Conservation (phyloP, 768 basidiomycete genomes). For the Psilocybe subaeruginosa region DNA sequence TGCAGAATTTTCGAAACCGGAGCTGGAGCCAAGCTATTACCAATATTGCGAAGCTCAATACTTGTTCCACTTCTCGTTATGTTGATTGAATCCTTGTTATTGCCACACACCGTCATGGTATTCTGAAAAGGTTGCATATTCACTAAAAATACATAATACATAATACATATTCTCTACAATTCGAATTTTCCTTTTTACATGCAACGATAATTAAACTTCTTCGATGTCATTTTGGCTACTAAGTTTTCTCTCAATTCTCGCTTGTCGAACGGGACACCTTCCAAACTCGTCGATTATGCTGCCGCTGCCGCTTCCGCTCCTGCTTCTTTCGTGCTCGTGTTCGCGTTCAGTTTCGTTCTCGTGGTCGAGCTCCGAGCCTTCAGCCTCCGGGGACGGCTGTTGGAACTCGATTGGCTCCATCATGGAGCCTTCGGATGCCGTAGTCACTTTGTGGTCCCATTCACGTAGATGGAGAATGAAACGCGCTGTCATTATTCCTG, state of each 20-base stretch:
- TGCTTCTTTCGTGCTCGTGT: background rate
- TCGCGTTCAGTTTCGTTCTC: background rate
- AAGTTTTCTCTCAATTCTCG: background rate
- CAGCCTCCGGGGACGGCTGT: background rate
- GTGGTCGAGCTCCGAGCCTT: no score
- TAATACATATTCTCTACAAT: no score
- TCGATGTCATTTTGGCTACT: background rate
- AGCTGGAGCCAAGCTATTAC: no score
- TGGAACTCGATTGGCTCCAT: background rate
- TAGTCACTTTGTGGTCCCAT: background rate
- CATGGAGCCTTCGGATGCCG: background rate
- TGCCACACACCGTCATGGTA: no score
- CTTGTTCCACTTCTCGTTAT: no score
- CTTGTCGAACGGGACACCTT: background rate
- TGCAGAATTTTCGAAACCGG: no score
- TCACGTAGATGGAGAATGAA: slow-evolving; percentile 7
- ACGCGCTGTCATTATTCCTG: slow-evolving; percentile 3
- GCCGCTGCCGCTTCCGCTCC: background rate
- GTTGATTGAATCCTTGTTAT: no score
- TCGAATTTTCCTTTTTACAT: background rate
- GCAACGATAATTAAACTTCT: no score
- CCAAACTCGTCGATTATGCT: background rate
- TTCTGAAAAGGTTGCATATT: no score
- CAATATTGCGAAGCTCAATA: no score
- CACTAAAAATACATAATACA: no score